These are phyloP conservation scores for Ulvella scutata DNA, from an alignment of 139 green algal species.

Conservation along the genomic window DNA sequence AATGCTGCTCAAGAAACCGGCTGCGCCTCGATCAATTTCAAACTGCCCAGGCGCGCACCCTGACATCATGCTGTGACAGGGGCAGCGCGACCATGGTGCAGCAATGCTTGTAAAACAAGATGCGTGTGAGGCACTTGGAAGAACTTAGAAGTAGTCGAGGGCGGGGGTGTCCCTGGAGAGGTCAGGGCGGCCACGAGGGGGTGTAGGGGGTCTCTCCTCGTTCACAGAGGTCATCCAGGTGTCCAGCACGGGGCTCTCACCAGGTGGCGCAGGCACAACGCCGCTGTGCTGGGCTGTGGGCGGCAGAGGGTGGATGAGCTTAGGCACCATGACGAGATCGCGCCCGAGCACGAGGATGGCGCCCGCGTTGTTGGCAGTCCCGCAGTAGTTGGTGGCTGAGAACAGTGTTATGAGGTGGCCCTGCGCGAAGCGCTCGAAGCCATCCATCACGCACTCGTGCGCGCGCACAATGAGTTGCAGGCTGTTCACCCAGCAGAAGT, in stretches of 20 bases:
- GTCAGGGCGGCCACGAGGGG: constrained; percentile 57
- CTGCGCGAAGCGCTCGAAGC: constrained; percentile 97
- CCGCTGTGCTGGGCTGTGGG: constrained; percentile 46
- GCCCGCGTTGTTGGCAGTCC: constrained; percentile 93
- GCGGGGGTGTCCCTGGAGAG: constrained; percentile 20
- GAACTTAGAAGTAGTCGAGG: constrained; percentile 45
- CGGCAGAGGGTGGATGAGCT: constrained; percentile 98
- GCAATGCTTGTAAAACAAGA: not conserved
- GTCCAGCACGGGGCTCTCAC: constrained; percentile 10
- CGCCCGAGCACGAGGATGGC: constrained; percentile 89
- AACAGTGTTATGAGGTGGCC: constrained; percentile 95
- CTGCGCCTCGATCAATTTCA: too few relatives aligned
- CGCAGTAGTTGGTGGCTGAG: constrained; percentile 98
- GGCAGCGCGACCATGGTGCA: not conserved
- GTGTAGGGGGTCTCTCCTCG: constrained; percentile 81
- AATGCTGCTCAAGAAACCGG: too few relatives aligned
- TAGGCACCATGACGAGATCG: constrained; percentile 95
- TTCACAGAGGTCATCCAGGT: constrained; percentile 66
- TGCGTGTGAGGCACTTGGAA: not conserved
- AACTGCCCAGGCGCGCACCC: too few relatives aligned
- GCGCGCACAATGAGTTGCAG: constrained; percentile 98
- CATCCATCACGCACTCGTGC: constrained; percentile 99
- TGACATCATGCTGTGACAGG: too few relatives aligned
- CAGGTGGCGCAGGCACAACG: constrained; percentile 5
- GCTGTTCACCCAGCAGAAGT: constrained; percentile 95